phyloP scores from a whole-genome alignment of 2,329 filamentous ascomycete species.

The Aspergillus puulaauensis region DNA sequence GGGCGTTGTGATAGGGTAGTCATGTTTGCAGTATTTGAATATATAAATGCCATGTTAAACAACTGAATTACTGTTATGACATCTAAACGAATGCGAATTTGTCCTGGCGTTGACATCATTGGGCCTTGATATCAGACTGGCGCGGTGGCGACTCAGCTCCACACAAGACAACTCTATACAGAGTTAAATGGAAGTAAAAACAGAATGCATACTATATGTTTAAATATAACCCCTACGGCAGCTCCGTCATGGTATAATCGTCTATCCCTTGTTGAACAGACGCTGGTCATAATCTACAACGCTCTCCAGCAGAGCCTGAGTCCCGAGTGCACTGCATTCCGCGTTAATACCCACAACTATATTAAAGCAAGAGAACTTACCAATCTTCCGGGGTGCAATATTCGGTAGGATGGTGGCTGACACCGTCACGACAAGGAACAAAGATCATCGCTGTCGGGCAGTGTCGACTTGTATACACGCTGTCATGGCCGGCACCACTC shows the following conservation, averaged over 20 bases:
- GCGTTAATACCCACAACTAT: neutral
- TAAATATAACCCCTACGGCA: no score
- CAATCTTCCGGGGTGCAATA: slow-evolving; percentile 52
- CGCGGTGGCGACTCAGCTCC: no score
- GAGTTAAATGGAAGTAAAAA: no score
- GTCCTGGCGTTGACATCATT: no score
- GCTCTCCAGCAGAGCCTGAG: slow-evolving; percentile 51
- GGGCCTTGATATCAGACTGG: no score
- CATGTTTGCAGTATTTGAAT: neutral
- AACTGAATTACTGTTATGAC: no score
- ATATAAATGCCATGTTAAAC: neutral
- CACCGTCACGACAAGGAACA: slow-evolving; percentile 57
- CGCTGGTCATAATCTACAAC: slow-evolving; percentile 37
- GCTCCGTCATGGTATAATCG: no score
- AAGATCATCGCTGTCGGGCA: slow-evolving; percentile 65
- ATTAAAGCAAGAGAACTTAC: slow-evolving; percentile 16
- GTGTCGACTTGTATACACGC: slow-evolving; percentile 54
- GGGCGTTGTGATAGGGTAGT: neutral
- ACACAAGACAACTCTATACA: no score
- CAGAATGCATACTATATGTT: no score
- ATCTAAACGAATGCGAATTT: no score
- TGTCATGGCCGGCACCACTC: slow-evolving; percentile 61
- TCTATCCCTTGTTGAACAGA: neutral
- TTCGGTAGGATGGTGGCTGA: slow-evolving; percentile 60
- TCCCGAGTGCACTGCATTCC: slow-evolving; percentile 25